Conservation (phyloP, 257 asterid species). For the Fraxinus excelsior region DNA sequence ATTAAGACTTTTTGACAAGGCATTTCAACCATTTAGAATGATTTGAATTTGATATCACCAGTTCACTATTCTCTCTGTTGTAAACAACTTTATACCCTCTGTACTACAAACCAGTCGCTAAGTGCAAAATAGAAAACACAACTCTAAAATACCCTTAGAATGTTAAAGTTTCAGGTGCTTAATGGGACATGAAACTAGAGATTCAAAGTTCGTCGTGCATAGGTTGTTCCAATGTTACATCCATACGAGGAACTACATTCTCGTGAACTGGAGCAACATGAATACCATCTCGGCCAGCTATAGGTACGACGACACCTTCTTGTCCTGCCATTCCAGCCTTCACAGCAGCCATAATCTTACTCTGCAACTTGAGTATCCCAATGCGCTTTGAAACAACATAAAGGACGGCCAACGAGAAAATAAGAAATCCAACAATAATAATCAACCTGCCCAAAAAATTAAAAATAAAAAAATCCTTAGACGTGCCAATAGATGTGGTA, state of each 20-base stretch:
- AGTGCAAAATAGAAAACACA: not conserved
- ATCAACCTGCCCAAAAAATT: constrained; percentile 64
- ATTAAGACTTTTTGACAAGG: too few relatives aligned
- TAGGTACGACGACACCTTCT: constrained; percentile 39
- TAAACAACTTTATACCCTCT: not conserved
- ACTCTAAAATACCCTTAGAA: not conserved
- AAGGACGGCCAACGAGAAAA: constrained; percentile 84
- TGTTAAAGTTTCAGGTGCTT: not conserved
- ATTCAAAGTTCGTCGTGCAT: constrained; percentile 84
- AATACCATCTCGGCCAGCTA: constrained; percentile 39
- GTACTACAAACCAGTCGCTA: not conserved
- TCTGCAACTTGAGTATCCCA: constrained; percentile 84
- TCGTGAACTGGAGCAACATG: constrained; percentile 47
- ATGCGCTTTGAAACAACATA: constrained; percentile 91
- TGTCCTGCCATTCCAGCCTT: constrained; percentile 71
- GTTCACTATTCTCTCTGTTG: not conserved
- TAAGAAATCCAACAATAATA: constrained; percentile 58
- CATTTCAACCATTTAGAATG: too few relatives aligned
- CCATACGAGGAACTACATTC: constrained; percentile 42
- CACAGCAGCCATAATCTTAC: constrained; percentile 64
- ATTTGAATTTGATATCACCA: not conserved
- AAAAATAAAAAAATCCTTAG: constrained; percentile 23
- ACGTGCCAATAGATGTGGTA: not conserved
- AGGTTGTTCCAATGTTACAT: constrained; percentile 54
- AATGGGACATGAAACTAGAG: not conserved